Evolutionary conservation across 1,284 basidiomycete species (phyloP).

Genomic region (Papiliotrema terrestris): DNA sequence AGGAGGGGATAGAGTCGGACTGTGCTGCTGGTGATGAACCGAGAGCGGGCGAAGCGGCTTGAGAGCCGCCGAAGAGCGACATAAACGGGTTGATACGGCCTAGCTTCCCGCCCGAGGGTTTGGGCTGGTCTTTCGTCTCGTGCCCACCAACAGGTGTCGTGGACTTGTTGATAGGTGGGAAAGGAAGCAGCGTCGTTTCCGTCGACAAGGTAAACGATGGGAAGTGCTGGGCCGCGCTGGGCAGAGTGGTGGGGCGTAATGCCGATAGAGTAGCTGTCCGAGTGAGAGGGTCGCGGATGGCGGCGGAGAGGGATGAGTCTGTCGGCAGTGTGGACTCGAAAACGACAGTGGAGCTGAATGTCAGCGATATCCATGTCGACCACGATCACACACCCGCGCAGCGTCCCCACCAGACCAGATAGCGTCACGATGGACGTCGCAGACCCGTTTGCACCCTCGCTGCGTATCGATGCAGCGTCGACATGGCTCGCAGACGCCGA

Average conservation of each 20-base stretch:
- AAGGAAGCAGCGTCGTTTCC: conserved; percentile 58
- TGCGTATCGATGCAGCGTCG: not conserved
- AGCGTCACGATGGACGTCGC: conserved; percentile 62
- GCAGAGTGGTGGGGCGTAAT: conserved; percentile 35
- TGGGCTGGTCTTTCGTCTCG: conserved; percentile 20
- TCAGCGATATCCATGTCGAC: not conserved
- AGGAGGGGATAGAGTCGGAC: conserved; percentile 2
- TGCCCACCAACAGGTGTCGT: conserved; percentile 9
- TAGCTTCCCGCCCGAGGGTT: conserved; percentile 21
- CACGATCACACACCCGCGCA: conserved; percentile 53
- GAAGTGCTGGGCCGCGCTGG: conserved; percentile 57
- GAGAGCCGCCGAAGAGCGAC: conserved; percentile 35
- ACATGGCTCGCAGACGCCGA: not conserved
- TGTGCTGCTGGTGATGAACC: conserved; percentile 6
- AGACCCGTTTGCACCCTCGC: not conserved
- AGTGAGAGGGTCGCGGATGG: conserved; percentile 57
- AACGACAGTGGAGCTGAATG: conserved; percentile 18
- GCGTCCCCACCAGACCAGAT: conserved; percentile 70
- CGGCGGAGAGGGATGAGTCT: conserved; percentile 60
- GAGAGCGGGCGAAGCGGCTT: not conserved
- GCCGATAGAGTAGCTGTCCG: conserved; percentile 48
- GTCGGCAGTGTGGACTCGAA: conserved; percentile 53
- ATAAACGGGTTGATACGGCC: conserved; percentile 45
- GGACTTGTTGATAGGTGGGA: conserved; percentile 57
- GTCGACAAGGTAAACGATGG: conserved; percentile 57